Percentiles rank a stretch among this genome's conserved stretches.
phyloP scores from a whole-genome alignment of 1,284 basidiomycete genomes.

The Cutaneotrichosporon sp. region DNA sequence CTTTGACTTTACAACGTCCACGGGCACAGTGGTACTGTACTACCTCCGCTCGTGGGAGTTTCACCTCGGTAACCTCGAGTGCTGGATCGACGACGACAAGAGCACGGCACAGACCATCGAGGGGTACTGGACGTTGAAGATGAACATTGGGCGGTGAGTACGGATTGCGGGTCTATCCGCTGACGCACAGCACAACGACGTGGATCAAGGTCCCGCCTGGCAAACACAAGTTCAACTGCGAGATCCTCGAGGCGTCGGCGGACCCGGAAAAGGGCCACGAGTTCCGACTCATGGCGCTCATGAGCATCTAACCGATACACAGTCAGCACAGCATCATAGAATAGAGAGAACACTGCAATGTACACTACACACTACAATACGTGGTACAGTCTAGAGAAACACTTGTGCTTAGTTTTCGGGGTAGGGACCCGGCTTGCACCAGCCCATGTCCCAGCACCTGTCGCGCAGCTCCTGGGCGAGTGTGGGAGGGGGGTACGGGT shows the following conservation, averaged over 20 bases:
- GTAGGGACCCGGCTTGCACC: neutral
- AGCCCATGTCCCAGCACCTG: neutral
- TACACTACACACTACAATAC: neutral
- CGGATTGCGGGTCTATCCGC: neutral
- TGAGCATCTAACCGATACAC: slow-evolving; percentile 3
- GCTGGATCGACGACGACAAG: slow-evolving; percentile 41
- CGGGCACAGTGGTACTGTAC: slow-evolving; percentile 32
- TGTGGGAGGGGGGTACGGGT: neutral
- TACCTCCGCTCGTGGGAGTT: slow-evolving; percentile 32
- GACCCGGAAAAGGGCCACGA: slow-evolving; percentile 11
- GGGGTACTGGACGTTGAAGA: slow-evolving; percentile 31
- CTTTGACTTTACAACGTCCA: slow-evolving; percentile 27
- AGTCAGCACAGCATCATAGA: neutral
- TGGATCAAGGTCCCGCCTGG: neutral
- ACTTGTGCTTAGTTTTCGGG: no score
- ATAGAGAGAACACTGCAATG: neutral
- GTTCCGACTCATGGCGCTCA: slow-evolving; percentile 14
- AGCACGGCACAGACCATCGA: slow-evolving; percentile 20
- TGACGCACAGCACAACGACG: neutral
- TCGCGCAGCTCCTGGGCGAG: neutral
- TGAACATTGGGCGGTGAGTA: slow-evolving; percentile 17
- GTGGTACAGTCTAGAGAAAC: neutral
- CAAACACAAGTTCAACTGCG: slow-evolving; percentile 4
- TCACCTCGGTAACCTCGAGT: slow-evolving; percentile 32
- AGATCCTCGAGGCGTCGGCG: slow-evolving; percentile 9